Conservation (phyloP, 768 basidiomycete genomes). For the Pleurotus sapidus region DNA sequence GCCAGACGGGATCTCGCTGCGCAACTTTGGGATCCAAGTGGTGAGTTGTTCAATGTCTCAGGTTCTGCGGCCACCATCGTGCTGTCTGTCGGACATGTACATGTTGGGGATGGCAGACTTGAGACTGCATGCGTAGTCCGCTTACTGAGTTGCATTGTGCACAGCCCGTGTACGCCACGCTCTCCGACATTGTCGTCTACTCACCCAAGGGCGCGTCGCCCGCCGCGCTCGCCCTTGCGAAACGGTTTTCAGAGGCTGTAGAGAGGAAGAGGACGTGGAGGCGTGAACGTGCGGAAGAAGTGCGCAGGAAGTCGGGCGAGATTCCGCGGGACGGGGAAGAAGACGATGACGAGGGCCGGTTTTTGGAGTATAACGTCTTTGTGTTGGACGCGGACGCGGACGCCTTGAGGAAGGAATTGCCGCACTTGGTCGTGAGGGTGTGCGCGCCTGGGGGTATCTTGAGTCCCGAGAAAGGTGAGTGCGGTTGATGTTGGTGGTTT, state of each 20-base stretch:
- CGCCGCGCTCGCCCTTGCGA: conserved; percentile 58
- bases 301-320: conserved; percentile 3
- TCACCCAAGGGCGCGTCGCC: conserved; percentile 65
- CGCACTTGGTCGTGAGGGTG: conserved; percentile 52
- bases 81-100: no score
- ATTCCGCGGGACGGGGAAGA: conserved; percentile 1
- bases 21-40: conserved; percentile 89
- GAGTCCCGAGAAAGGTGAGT: conserved; percentile 15
- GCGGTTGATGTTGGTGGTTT: no score
- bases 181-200: conserved; percentile 90
- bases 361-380: conserved; percentile 71
- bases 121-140: neutral
- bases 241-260: conserved; percentile 63
- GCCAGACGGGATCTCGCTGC: conserved; percentile 77
- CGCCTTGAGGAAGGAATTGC: conserved; percentile 39
- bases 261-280: conserved; percentile 55
- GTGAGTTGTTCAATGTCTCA: conserved; percentile 43
- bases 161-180: conserved; percentile 79
- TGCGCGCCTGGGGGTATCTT: conserved; percentile 36
- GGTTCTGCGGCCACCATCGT: neutral
- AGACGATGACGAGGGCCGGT: conserved; percentile 21
- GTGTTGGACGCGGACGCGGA: conserved; percentile 59
- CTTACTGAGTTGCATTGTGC: conserved; percentile 1
- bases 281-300: conserved; percentile 8
- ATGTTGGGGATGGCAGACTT: no score